Conservation (phyloP, 495 filamentous ascomycete species). For the Durotheca rogersii region DNA sequence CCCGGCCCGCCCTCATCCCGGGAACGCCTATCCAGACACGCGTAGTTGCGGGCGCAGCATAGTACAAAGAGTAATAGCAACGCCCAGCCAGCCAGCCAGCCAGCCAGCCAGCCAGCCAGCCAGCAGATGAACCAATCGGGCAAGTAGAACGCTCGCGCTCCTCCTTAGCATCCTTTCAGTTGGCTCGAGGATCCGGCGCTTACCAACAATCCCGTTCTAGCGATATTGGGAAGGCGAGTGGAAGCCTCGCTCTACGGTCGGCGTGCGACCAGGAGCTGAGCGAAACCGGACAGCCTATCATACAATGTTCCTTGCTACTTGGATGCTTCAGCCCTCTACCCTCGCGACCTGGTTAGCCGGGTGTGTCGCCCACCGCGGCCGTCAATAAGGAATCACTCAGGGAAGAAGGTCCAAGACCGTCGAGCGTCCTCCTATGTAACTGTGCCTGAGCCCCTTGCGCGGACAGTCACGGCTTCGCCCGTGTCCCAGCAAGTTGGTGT, state of each 20-base stretch:
- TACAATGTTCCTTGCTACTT: neutral
- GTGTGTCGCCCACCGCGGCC: neutral
- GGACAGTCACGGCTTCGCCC: slow-evolving; percentile 7
- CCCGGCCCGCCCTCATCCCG: slow-evolving; percentile 20
- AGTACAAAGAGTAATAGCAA: too few species aligned
- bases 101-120: slow-evolving; percentile 11
- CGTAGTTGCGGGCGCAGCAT: too few species aligned
- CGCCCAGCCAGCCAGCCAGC: too few species aligned
- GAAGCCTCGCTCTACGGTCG: slow-evolving; percentile 6
- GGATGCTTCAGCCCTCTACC: slow-evolving; percentile 19
- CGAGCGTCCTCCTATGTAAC: slow-evolving; percentile 12
- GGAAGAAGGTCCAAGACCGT: slow-evolving; percentile 8
- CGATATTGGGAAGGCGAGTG: slow-evolving; percentile 27
- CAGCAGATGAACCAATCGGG: slow-evolving; percentile 19
- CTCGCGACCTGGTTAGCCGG: slow-evolving; percentile 3
- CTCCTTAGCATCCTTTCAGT: slow-evolving; percentile 3
- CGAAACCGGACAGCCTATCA: slow-evolving; percentile 16
- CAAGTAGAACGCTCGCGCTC: slow-evolving; percentile 7
- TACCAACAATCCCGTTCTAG: slow-evolving; percentile 22
- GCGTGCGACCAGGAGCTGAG: slow-evolving; percentile 9
- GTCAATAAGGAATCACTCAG: neutral
- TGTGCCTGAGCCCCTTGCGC: slow-evolving; percentile 3
- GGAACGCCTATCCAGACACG: too few species aligned
- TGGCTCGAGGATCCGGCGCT: slow-evolving; percentile 24
- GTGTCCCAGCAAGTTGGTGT: slow-evolving; percentile 17